Evolutionary conservation across 805 yeast species (phyloP).

Genomic region (Yarrowia sp.): DNA sequence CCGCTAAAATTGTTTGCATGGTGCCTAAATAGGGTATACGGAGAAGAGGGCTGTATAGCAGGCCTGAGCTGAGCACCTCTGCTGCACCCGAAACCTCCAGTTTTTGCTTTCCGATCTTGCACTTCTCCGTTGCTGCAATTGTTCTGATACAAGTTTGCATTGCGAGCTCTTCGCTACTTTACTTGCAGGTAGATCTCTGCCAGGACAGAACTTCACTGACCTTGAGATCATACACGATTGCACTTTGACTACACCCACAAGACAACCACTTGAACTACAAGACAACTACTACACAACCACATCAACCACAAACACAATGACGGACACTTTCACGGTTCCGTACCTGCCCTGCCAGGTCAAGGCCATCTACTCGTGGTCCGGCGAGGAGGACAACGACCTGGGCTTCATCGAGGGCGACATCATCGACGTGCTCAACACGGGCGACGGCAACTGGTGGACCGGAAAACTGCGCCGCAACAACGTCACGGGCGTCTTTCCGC

Average conservation of each 20-base stretch:
- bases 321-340: conserved; percentile 26
- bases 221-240: no score
- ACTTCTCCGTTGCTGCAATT: neutral
- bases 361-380: conserved; percentile 92
- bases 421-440: conserved; percentile 73
- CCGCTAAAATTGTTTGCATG: neutral
- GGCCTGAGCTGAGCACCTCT: neutral
- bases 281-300: no score
- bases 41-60: neutral
- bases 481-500: conserved; percentile 81
- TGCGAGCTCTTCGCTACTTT: no score
- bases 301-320: neutral
- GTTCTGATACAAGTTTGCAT: conserved; percentile 4
- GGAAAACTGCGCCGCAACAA: conserved; percentile 79
- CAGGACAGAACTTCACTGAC: no score
- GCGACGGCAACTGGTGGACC: conserved; percentile 92
- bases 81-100: conserved; percentile 1
- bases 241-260: no score
- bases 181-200: no score
- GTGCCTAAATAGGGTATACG: conserved; percentile 18
- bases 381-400: conserved; percentile 77
- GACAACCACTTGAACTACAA: no score
- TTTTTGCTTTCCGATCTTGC: neutral
- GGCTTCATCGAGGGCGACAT: conserved; percentile 94
- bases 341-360: conserved; percentile 65